These are phyloP conservation scores for Apiospora aurea DNA, from an alignment of 2,329 filamentous ascomycete genomes.

Conservation along the genomic window DNA sequence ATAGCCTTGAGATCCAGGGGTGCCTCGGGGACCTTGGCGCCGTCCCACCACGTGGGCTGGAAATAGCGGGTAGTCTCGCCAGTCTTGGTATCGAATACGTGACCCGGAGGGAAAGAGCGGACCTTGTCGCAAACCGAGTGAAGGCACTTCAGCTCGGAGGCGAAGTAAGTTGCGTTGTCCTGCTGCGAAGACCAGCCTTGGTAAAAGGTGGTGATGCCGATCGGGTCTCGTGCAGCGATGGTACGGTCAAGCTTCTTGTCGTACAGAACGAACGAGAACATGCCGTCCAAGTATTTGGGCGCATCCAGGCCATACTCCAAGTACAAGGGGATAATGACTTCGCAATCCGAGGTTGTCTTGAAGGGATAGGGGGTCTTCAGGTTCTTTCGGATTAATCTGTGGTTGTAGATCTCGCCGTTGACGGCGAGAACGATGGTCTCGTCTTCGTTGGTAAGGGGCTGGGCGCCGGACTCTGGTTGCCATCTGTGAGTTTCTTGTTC, in stretches of 20 bases:
- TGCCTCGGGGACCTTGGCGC: conserved; percentile 75
- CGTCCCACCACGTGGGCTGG: conserved; percentile 91
- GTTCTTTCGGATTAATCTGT: conserved; percentile 89
- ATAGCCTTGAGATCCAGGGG: conserved; percentile 86
- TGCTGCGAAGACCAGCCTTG: conserved; percentile 88
- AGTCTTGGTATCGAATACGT: conserved; percentile 95
- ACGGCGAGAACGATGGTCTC: conserved; percentile 88
- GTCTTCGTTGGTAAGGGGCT: conserved; percentile 93
- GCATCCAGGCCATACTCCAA: conserved; percentile 91
- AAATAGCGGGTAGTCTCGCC: conserved; percentile 87
- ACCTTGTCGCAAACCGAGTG: conserved; percentile 95
- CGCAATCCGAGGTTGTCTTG: conserved; percentile 98
- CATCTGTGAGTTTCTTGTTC: conserved; percentile 32
- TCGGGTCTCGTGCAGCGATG: conserved; percentile 93
- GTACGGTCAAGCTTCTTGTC: conserved; percentile 94
- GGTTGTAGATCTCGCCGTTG: conserved; percentile 99
- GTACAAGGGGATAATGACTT: conserved; percentile 98
- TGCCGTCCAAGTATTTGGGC: conserved; percentile 93
- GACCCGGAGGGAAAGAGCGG: conserved; percentile 90
- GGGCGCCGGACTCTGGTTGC: conserved; percentile 84
- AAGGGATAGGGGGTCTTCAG: conserved; percentile 89
- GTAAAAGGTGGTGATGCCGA: conserved; percentile 97
- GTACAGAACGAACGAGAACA: conserved; percentile 99
- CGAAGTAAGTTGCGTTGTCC: conserved; percentile 89
- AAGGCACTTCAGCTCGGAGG: conserved; percentile 94